phyloP scores from a whole-genome alignment of 2,329 filamentous ascomycete genomes.

The Emmonsiellopsis sp. region DNA sequence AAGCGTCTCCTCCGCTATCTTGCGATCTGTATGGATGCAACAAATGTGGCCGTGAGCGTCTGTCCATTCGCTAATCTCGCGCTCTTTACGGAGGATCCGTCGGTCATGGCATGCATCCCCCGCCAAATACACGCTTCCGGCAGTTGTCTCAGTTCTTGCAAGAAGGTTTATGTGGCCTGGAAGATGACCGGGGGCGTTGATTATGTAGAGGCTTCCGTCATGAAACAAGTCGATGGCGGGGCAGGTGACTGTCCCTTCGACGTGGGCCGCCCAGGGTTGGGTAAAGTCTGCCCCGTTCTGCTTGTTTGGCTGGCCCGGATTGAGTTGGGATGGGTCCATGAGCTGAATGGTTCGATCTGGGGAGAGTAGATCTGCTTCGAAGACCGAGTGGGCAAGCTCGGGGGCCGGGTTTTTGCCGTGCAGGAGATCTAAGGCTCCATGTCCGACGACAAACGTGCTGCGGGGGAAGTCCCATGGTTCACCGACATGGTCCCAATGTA shows the following conservation, averaged over 20 bases:
- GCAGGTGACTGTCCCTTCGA: constrained; percentile 9
- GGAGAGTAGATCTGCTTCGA: constrained; percentile 18
- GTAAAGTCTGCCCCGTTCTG: constrained; percentile 7
- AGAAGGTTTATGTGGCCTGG: constrained; percentile 25
- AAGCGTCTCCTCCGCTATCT: constrained; percentile 17
- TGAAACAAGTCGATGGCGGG: constrained; percentile 21
- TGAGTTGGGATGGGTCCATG: constrained; percentile 9
- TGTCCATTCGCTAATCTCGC: constrained; percentile 20
- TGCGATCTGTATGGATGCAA: constrained; percentile 21
- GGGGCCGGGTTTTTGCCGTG: constrained; percentile 10
- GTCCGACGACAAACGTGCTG: constrained; percentile 32
- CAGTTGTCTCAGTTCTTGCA: constrained; percentile 7
- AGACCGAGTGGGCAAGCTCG: constrained; percentile 17
- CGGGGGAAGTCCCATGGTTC: constrained; percentile 27
- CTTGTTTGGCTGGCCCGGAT: constrained; percentile 4
- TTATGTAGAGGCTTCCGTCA: constrained; percentile 20
- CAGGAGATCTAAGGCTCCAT: constrained; percentile 14
- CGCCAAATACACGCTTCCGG: constrained; percentile 19
- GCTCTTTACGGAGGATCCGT: constrained; percentile 20
- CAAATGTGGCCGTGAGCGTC: constrained; percentile 17
- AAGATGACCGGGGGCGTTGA: constrained; percentile 23
- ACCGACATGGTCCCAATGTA: constrained; percentile 36
- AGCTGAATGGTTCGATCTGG: constrained; percentile 16
- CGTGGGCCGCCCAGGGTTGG: constrained; percentile 13
- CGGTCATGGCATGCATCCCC: constrained; percentile 25